A percentile compares a stretch with the other conserved stretches of the same genome.
Conservation (phyloP, 805 yeast genomes). For the Candida succiphila region DNA sequence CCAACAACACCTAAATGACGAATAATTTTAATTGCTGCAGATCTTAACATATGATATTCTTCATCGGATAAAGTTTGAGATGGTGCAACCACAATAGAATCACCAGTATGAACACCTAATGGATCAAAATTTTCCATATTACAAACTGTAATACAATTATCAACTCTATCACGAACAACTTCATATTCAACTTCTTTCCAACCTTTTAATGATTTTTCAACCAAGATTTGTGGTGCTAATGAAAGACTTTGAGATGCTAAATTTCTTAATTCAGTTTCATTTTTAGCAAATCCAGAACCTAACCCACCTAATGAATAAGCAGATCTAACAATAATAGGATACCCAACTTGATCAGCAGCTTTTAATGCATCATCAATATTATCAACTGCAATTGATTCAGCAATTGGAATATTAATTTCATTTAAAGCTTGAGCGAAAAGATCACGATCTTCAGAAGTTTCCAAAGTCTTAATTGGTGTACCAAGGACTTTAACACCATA, state of each 20-base stretch:
- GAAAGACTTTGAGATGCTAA: conserved; percentile 84
- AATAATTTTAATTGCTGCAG: conserved; percentile 94
- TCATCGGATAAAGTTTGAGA: conserved; percentile 95
- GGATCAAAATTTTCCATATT: conserved; percentile 99
- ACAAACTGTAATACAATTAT: conserved; percentile 96
- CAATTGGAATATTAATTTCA: conserved; percentile 92
- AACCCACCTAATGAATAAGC: conserved; percentile 97
- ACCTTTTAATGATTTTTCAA: conserved; percentile 94
- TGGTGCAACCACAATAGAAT: conserved; percentile 97
- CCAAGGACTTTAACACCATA: conserved; percentile 93
- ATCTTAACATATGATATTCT: conserved; percentile 95
- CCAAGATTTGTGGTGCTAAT: conserved; percentile 88
- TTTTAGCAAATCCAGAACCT: conserved; percentile 93
- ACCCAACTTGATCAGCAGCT: conserved; percentile 86
- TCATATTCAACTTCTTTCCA: conserved; percentile 99
- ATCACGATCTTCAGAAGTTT: conserved; percentile 96
- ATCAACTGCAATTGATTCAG: conserved; percentile 92
- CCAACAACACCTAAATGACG: conserved; percentile 98
- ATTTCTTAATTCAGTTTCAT: conserved; percentile 73
- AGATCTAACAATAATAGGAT: conserved; percentile 95
- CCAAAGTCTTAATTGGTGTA: conserved; percentile 92
- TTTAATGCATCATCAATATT: conserved; percentile 83
- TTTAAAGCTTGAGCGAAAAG: conserved; percentile 90
- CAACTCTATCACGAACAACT: conserved; percentile 94
- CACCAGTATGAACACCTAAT: conserved; percentile 97